These are phyloP conservation scores for Theobroma grandiflorum DNA, from an alignment of 441 rosid genomes.

Conservation along the genomic window DNA sequence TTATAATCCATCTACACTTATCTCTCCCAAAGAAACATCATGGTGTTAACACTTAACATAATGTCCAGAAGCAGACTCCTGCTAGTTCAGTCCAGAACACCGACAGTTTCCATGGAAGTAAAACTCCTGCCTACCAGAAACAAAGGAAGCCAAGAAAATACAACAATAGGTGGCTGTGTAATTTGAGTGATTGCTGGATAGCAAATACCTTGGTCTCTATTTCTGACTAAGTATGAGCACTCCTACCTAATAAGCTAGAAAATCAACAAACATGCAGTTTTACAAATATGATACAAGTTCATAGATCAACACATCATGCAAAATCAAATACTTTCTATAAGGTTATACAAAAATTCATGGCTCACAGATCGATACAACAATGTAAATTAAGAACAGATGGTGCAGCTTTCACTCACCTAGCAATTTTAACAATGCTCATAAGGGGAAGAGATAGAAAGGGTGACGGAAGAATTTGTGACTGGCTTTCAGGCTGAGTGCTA, in stretches of 20 bases:
- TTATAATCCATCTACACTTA: background rate
- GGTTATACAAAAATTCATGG: constrained; percentile 5
- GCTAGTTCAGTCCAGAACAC: background rate
- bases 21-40: constrained; percentile 6
- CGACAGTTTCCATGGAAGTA: background rate
- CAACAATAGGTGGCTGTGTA: background rate
- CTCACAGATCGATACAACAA: background rate
- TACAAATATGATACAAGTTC: background rate
- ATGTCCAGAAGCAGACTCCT: background rate
- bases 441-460: constrained; percentile 88
- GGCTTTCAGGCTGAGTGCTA: constrained; percentile 51
- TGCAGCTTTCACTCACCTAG: constrained; percentile 60
- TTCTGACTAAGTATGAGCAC: background rate
- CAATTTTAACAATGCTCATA: constrained; percentile 90
- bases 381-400: background rate
- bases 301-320: background rate
- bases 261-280: constrained; percentile 2
- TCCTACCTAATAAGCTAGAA: constrained; percentile 2
- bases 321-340: background rate
- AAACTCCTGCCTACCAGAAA: background rate
- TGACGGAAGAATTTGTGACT: constrained; percentile 56
- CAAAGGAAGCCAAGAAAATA: background rate
- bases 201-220: background rate
- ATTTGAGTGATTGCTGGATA: background rate
- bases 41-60: background rate